These are phyloP conservation scores for Suillus plorans DNA, from an alignment of 768 basidiomycete genomes.

Conservation along the genomic window DNA sequence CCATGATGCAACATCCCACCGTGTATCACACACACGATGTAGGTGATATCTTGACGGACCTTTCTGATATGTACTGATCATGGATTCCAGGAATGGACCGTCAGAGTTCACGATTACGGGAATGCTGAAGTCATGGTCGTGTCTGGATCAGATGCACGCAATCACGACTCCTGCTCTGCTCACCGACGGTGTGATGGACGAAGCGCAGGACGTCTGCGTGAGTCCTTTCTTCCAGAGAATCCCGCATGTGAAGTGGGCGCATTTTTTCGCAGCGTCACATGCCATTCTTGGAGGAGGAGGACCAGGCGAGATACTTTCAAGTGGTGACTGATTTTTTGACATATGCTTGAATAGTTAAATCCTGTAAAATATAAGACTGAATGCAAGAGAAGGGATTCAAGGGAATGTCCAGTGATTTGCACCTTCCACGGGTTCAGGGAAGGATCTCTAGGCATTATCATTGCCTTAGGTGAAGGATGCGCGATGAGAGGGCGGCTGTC, in stretches of 20 bases:
- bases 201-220: conserved; percentile 28
- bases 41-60: conserved; percentile 10
- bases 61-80: not conserved
- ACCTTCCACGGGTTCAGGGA: not conserved
- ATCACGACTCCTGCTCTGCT: conserved; percentile 37
- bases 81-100: conserved; percentile 7
- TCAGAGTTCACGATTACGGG: conserved; percentile 37
- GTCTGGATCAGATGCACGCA: conserved; percentile 37
- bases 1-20: conserved; percentile 17
- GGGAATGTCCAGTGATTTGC: not conserved
- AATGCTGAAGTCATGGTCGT: conserved; percentile 40
- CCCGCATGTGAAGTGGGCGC: conserved; percentile 28
- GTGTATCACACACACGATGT: conserved; percentile 13
- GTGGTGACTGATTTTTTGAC: conserved; percentile 35
- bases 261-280: conserved; percentile 35
- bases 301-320: conserved; percentile 34
- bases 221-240: conserved; percentile 28
- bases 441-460: not conserved
- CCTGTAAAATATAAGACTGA: not conserved
- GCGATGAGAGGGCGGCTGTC: not conserved
- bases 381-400: not conserved
- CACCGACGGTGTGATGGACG: conserved; percentile 33
- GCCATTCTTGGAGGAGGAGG: conserved; percentile 43
- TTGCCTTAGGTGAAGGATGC: not conserved
- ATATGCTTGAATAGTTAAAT: not conserved